Conservation (phyloP, 306 rosid species). For the Canavalia ensiformis region DNA sequence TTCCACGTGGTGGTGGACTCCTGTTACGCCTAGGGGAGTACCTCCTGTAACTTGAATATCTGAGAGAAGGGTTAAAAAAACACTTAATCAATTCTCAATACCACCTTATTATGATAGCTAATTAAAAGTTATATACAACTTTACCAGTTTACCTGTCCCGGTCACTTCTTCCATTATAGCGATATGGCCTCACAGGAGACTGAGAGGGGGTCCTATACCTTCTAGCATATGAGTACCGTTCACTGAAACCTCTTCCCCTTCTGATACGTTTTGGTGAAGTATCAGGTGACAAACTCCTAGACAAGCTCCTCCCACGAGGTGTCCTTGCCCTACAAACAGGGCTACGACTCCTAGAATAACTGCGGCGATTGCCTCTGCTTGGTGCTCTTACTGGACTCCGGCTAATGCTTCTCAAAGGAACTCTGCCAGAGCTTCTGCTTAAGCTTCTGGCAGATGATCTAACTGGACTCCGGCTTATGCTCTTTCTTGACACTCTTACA, state of each 20-base stretch:
- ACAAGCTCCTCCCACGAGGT: conserved; percentile 78
- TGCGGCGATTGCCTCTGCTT: conserved; percentile 65
- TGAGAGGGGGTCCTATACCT: conserved; percentile 88
- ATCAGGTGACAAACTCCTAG: conserved; percentile 89
- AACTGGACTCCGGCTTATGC: conserved; percentile 78
- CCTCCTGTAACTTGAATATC: conserved; percentile 86
- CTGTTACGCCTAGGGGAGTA: conserved; percentile 91
- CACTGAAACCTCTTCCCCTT: conserved; percentile 97
- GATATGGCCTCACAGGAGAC: conserved; percentile 90
- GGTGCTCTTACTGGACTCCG: conserved; percentile 75
- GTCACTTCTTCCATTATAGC: conserved; percentile 77
- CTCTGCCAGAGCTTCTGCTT: conserved; percentile 84
- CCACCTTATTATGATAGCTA: neutral
- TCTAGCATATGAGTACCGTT: conserved; percentile 93
- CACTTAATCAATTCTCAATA: conserved; percentile 9
- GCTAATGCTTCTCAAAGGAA: conserved; percentile 71
- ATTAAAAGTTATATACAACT: conserved; percentile 1
- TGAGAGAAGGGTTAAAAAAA: conserved; percentile 42
- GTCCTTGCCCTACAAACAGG: conserved; percentile 78
- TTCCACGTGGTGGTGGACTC: conserved; percentile 89
- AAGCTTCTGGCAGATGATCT: conserved; percentile 75
- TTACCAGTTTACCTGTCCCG: conserved; percentile 66
- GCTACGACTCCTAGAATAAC: conserved; percentile 89
- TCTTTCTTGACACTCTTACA: conserved; percentile 62
- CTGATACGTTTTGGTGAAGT: conserved; percentile 90